A percentile compares a stretch with the other conserved stretches of the same genome.
phyloP scores from a whole-genome alignment of 768 basidiomycete genomes.

The Suillus paluster region DNA sequence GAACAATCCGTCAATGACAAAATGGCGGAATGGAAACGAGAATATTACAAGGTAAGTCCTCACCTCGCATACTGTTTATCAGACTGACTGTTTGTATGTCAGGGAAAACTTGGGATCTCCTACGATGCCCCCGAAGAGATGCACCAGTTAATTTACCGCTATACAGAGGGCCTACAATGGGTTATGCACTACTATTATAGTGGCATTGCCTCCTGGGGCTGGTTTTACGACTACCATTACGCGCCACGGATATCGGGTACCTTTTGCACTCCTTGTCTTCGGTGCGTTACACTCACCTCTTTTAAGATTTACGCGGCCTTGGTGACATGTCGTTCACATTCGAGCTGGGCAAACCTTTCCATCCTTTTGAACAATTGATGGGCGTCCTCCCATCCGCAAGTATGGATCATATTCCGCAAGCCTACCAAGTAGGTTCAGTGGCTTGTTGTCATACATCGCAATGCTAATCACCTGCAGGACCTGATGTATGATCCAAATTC shows the following conservation, averaged over 20 bases:
- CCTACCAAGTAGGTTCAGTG: conserved; percentile 66
- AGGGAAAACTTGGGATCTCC: conserved; percentile 89
- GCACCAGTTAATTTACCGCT: conserved; percentile 73
- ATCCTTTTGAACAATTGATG: conserved; percentile 96
- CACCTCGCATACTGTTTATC: conserved; percentile 11
- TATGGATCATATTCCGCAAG: conserved; percentile 83
- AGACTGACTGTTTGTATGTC: conserved; percentile 9
- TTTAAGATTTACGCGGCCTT: conserved; percentile 60
- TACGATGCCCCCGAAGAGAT: conserved; percentile 72
- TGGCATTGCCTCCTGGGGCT: conserved; percentile 96
- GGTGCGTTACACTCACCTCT: conserved; percentile 11
- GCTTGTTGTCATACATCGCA: conserved; percentile 5
- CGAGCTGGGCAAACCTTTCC: conserved; percentile 86
- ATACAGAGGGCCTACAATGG: conserved; percentile 97
- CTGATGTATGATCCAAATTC: conserved; percentile 87
- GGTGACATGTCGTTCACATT: conserved; percentile 86
- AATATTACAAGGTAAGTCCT: conserved; percentile 78
- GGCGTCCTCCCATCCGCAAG: conserved; percentile 94
- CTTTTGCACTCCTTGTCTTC: conserved; percentile 17
- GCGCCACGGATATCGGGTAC: conserved; percentile 94
- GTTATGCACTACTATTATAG: conserved; percentile 99
- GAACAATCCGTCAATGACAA: conserved; percentile 76
- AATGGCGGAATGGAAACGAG: conserved; percentile 91
- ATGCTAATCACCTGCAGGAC: conserved; percentile 54
- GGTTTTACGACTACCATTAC: conserved; percentile 99